These are phyloP conservation scores for Hemisphaericaspora xylanilytica DNA, from an alignment of 1,139 yeast genomes.

Conservation along the genomic window DNA sequence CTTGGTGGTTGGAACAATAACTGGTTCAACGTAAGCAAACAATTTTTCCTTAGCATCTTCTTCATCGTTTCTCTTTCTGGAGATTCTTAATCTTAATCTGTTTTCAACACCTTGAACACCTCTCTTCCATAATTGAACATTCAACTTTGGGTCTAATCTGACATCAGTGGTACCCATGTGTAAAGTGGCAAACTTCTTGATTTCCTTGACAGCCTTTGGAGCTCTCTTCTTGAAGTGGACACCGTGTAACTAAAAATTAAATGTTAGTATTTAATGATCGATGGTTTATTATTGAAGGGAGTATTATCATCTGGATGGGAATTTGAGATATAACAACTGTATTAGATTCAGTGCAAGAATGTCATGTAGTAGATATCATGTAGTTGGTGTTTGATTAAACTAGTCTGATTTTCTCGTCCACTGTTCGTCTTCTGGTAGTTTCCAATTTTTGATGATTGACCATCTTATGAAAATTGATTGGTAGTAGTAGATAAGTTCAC, in stretches of 20 bases:
- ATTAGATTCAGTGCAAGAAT: too few species aligned
- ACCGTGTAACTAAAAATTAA: constrained; percentile 74
- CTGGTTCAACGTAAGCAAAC: constrained; percentile 98
- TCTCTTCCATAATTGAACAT: constrained; percentile 98
- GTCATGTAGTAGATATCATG: too few species aligned
- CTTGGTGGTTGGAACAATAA: constrained; percentile 90
- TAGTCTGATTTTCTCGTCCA: too few species aligned
- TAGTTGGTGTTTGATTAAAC: too few species aligned
- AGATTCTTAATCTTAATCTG: constrained; percentile 98
- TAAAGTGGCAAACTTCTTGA: constrained; percentile 96
- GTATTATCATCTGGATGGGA: too few species aligned
- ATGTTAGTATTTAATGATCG: constrained; percentile 11
- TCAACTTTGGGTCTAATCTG: constrained; percentile 97
- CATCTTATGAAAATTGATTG: too few species aligned
- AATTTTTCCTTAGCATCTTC: constrained; percentile 99
- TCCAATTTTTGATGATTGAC: too few species aligned
- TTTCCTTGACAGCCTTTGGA: constrained; percentile 99
- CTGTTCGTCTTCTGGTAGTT: too few species aligned
- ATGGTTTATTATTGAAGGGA: too few species aligned
- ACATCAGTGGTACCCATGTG: constrained; percentile 99
- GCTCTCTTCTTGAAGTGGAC: constrained; percentile 99
- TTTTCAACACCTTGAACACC: constrained; percentile 99
- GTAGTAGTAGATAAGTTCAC: too few species aligned
- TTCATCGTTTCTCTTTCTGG: constrained; percentile 99
- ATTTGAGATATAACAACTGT: too few species aligned